Base-by-base conservation (phyloP, 2,329 filamentous ascomycete species). In the Botrytis galanthina region DNA sequence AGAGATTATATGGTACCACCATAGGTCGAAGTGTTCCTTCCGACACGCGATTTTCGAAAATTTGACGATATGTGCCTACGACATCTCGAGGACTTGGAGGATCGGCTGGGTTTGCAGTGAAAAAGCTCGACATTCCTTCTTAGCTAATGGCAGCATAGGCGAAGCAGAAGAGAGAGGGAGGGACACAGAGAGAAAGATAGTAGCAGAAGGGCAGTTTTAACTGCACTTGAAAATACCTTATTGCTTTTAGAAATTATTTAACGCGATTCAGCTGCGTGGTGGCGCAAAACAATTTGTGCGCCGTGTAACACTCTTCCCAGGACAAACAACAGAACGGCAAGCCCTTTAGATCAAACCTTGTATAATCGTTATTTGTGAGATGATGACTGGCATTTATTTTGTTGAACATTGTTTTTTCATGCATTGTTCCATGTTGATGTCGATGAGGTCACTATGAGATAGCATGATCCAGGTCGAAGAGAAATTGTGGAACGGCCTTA, bases 1-100 rank as follows among this genome's bases (percentile, higher is more conserved):
- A 74, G 10, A 89, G 73, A 72, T 84, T 82, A 73, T 87, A 86
- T 0, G 88, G 88, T 12, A 90, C 57, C 29, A 90, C 77, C 29
- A 90, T 82, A 3, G 87, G 88, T 60, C 81, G 82, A 46, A 83
- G 79, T 10, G 76, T 79, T 62, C 86, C 86, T 6, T 83, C 81
- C 68, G 81, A 79, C 42, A 84, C 51, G 72, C 74, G 48, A 83
- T 75, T 77, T 62, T 77, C 75, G 78, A 87, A 87, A 22, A 77
- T 63, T 14, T 77, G 75, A 61, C 81, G 82, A 77, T 86, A 84
- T 62, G 75, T 74, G 12, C 76, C 74, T 42, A 80, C 75, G 4
- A 82, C 75, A 42, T 78, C 68, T 51, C 60, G 75, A 14, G 76
- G 73, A 67, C 32, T 78, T 78, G 32, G 78, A 60, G 60, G 48